These are phyloP conservation scores for Kuraishia floccosa DNA, from an alignment of 805 yeast genomes.

Conservation along the genomic window DNA sequence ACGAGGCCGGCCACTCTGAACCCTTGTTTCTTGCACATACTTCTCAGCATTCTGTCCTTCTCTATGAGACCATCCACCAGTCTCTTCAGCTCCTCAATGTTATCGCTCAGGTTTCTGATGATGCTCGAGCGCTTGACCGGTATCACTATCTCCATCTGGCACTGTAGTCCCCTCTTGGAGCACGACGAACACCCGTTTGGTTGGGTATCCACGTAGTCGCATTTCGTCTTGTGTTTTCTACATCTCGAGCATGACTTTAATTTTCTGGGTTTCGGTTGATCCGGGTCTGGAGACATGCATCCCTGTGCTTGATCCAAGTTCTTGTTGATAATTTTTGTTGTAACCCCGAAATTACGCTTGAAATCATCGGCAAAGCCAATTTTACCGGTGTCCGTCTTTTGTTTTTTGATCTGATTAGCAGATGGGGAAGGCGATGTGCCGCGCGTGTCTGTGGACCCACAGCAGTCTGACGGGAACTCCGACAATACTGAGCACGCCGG, in stretches of 20 bases:
- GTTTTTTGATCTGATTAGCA: no score
- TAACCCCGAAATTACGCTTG: no score
- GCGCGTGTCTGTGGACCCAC: no score
- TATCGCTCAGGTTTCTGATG: slow-evolving; percentile 20
- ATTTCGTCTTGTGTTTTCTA: slow-evolving; percentile 54
- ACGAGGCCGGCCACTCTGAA: slow-evolving; percentile 17
- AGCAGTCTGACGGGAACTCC: no score
- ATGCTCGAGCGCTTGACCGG: slow-evolving; percentile 37
- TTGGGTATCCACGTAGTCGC: slow-evolving; percentile 39
- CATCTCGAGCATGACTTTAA: slow-evolving; percentile 54
- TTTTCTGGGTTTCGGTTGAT: slow-evolving; percentile 25
- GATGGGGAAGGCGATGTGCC: no score
- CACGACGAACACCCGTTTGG: slow-evolving; percentile 54
- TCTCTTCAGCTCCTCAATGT: slow-evolving; percentile 16
- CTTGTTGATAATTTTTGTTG: no score
- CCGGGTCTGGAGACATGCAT: no score
- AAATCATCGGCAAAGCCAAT: no score
- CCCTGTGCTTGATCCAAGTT: no score
- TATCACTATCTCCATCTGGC: slow-evolving; percentile 44
- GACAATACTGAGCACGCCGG: no score
- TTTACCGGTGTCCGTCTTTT: no score
- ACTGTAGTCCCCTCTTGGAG: slow-evolving; percentile 33
- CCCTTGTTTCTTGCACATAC: slow-evolving; percentile 13
- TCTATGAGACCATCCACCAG: slow-evolving; percentile 15
- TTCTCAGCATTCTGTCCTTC: slow-evolving; percentile 13